phyloP scores from a whole-genome alignment of 2,329 filamentous ascomycete genomes.

The Canariomyces notabilis region DNA sequence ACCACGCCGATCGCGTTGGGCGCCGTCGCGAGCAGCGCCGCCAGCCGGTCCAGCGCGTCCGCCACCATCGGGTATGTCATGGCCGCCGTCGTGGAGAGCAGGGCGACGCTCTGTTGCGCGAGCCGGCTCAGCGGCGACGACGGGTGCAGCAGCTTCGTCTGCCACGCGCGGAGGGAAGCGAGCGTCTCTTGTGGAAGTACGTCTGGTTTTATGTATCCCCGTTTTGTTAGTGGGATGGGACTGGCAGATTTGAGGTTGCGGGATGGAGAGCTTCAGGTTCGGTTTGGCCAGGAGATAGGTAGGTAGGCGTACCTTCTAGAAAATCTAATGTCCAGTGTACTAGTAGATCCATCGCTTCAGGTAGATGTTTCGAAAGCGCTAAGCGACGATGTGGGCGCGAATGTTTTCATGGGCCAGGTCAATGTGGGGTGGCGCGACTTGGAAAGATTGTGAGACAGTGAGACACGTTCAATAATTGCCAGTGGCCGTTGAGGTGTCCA shows the following conservation, averaged over 20 bases:
- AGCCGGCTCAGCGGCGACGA: conserved; percentile 40
- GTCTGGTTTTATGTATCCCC: conserved; percentile 13
- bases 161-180: conserved; percentile 4
- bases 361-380: not conserved
- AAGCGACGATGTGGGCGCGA: too few relatives aligned
- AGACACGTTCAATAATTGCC: too few relatives aligned
- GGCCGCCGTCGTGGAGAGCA: conserved; percentile 26
- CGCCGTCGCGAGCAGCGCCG: conserved; percentile 34
- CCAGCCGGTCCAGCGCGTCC: conserved; percentile 39
- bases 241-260: too few relatives aligned
- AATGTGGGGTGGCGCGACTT: too few relatives aligned
- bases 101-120: not conserved
- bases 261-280: too few relatives aligned
- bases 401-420: too few relatives aligned
- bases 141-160: conserved; percentile 42
- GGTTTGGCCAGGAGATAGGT: not conserved
- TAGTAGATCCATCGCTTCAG: conserved; percentile 16
- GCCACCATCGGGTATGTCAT: conserved; percentile 40
- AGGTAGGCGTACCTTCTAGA: conserved; percentile 9
- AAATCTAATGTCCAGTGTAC: conserved; percentile 11
- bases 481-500: not conserved
- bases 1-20: conserved; percentile 41
- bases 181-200: conserved; percentile 11
- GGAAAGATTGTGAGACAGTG: too few relatives aligned
- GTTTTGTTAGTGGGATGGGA: not conserved